phyloP scores from a whole-genome alignment of 1,139 yeast genomes.

The Pichia sp. region DNA sequence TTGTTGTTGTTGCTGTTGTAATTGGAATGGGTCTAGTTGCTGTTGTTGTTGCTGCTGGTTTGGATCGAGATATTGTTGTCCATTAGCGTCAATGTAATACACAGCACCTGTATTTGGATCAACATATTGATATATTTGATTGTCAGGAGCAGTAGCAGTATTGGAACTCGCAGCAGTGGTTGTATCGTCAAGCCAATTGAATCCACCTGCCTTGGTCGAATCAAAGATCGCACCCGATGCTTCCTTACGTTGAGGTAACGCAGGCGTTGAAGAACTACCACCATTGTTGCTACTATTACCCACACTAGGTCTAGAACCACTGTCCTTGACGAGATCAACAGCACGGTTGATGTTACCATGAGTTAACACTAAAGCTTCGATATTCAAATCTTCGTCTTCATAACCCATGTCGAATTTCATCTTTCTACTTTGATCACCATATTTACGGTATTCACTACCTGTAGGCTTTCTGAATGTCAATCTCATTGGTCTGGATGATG shows the following conservation, averaged over 20 bases:
- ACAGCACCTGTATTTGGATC: conserved; percentile 62
- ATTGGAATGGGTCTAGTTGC: conserved; percentile 38
- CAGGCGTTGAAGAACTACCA: conserved; percentile 31
- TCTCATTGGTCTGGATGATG: conserved; percentile 4
- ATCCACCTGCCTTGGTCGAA: conserved; percentile 31
- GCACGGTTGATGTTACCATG: conserved; percentile 51
- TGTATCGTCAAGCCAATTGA: conserved; percentile 37
- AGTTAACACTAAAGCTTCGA: conserved; percentile 49
- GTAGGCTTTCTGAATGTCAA: conserved; percentile 32
- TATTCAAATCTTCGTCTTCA: conserved; percentile 43
- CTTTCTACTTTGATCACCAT: conserved; percentile 39
- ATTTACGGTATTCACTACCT: conserved; percentile 43
- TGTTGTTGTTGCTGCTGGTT: conserved; percentile 52
- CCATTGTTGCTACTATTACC: neutral
- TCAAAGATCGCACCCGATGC: conserved; percentile 29
- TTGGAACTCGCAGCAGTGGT: conserved; percentile 33
- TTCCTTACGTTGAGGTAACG: conserved; percentile 47
- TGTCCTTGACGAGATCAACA: conserved; percentile 43
- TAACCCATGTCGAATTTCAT: conserved; percentile 46
- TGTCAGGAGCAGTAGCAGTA: conserved; percentile 24
- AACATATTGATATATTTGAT: conserved; percentile 52
- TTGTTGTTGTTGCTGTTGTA: conserved; percentile 39
- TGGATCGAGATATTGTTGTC: conserved; percentile 60
- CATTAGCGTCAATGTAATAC: conserved; percentile 56
- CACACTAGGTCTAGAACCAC: conserved; percentile 18